phyloP scores from a whole-genome alignment of 306 rosid genomes.

The Acacia acuminata region DNA sequence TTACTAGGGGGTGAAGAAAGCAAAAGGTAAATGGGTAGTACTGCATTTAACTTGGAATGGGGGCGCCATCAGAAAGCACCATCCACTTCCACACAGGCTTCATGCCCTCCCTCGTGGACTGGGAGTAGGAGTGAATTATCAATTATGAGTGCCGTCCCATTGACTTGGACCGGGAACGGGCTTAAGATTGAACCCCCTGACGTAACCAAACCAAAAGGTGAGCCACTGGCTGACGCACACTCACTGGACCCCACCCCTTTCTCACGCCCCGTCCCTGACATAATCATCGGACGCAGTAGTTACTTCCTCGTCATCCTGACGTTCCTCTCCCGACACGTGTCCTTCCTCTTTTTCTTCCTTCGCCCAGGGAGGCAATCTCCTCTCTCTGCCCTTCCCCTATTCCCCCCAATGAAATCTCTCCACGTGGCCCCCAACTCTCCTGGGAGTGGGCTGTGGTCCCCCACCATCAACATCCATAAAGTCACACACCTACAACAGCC shows the following conservation, averaged over 20 bases:
- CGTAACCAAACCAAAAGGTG: slow-evolving; percentile 65
- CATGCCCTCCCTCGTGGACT: background rate
- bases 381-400: background rate
- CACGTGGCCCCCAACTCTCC: background rate
- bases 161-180: slow-evolving; percentile 62
- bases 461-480: slow-evolving; percentile 31
- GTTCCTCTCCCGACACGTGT: slow-evolving; percentile 62
- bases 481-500: background rate
- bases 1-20: background rate
- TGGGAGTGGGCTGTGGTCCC: slow-evolving; percentile 39
- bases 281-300: slow-evolving; percentile 45
- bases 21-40: background rate
- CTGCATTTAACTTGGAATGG: background rate
- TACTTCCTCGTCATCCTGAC: slow-evolving; percentile 61
- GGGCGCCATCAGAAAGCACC: slow-evolving; percentile 31
- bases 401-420: slow-evolving; percentile 6
- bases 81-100: background rate
- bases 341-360: slow-evolving; percentile 44
- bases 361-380: slow-evolving; percentile 41
- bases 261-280: slow-evolving; percentile 38
- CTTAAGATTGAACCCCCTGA: slow-evolving; percentile 54
- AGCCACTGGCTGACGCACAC: slow-evolving; percentile 51
- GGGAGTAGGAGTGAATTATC: background rate
- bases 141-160: slow-evolving; percentile 44
- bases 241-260: slow-evolving; percentile 28